Evolutionary conservation across 108 stramenopile species (phyloP).

Genomic region (Pseudonitzschia pungens): DNA sequence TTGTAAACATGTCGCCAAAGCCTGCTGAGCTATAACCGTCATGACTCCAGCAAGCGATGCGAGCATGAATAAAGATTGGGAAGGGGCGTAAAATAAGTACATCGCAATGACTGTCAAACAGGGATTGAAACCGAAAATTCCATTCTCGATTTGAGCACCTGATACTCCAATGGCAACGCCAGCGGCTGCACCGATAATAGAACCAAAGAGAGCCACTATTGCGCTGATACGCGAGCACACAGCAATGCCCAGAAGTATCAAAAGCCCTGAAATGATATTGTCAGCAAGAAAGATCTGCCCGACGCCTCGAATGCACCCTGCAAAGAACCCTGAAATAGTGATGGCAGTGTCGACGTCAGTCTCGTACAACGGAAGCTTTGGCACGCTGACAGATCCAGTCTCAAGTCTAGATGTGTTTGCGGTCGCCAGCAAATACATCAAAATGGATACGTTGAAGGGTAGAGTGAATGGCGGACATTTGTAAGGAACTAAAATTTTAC

Average conservation of each 20-base stretch:
- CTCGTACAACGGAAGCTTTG: constrained; percentile 1
- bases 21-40: constrained; percentile 36
- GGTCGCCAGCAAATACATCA: constrained; percentile 28
- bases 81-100: constrained; percentile 44
- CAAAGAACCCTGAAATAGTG: constrained; percentile 34
- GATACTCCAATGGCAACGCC: constrained; percentile 24
- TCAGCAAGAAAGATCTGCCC: constrained; percentile 46
- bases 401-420: constrained; percentile 16
- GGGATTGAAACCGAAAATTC: constrained; percentile 41
- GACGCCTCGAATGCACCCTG: constrained; percentile 36
- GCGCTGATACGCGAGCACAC: constrained; percentile 38
- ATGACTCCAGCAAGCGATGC: constrained; percentile 31
- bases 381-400: neutral
- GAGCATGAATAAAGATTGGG: constrained; percentile 8
- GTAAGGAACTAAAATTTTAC: constrained; percentile 30
- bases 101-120: constrained; percentile 35
- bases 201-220: constrained; percentile 33
- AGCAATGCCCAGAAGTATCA: constrained; percentile 30
- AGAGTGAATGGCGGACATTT: constrained; percentile 47
- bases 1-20: constrained; percentile 23
- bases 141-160: constrained; percentile 21
- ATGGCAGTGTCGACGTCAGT: constrained; percentile 6
- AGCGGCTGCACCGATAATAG: constrained; percentile 21
- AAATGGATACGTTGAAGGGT: constrained; percentile 38
- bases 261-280: constrained; percentile 32